Percentiles rank a stretch among this genome's conserved stretches.
phyloP scores from a whole-genome alignment of 352 stramenopile species.

The Elongisporangium undulatum region DNA sequence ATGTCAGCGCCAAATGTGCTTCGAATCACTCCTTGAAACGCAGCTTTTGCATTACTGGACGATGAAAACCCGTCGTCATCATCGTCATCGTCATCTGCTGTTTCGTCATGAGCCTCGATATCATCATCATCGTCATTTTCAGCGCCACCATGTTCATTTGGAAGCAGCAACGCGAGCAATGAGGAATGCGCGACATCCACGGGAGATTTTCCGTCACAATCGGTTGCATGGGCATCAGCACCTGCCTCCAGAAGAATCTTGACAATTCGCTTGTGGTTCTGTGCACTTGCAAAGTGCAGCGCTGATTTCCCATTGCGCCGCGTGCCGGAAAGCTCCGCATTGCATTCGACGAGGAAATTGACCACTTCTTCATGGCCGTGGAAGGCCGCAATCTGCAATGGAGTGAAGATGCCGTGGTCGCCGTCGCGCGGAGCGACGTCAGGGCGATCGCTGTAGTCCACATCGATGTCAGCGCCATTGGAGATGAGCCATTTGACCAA shows the following conservation, averaged over 20 bases:
- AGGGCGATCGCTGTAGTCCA: conserved; percentile 62
- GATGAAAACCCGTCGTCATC: conserved; percentile 31
- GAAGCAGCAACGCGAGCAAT: conserved; percentile 43
- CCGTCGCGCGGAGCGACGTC: conserved; percentile 44
- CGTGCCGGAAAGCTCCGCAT: conserved; percentile 63
- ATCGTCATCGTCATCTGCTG: conserved; percentile 26
- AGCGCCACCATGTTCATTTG: conserved; percentile 26
- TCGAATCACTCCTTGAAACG: conserved; percentile 26
- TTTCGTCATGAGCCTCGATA: conserved; percentile 17
- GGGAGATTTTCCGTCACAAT: conserved; percentile 51
- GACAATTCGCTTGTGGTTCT: conserved; percentile 58
- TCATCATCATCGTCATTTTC: conserved; percentile 18
- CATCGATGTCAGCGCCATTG: conserved; percentile 80
- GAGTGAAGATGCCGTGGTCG: conserved; percentile 71
- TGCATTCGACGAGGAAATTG: conserved; percentile 82
- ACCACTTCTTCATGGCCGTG: conserved; percentile 61
- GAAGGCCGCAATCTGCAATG: conserved; percentile 75
- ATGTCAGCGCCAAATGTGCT: conserved; percentile 52
- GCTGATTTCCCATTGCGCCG: conserved; percentile 68
- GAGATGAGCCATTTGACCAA: conserved; percentile 85
- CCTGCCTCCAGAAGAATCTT: conserved; percentile 67
- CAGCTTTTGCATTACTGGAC: background rate
- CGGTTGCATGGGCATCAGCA: conserved; percentile 57
- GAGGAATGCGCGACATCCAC: conserved; percentile 52
- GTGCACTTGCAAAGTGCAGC: conserved; percentile 60